phyloP scores from a whole-genome alignment of 2,329 filamentous ascomycete species.

The Aschersonia sp. region DNA sequence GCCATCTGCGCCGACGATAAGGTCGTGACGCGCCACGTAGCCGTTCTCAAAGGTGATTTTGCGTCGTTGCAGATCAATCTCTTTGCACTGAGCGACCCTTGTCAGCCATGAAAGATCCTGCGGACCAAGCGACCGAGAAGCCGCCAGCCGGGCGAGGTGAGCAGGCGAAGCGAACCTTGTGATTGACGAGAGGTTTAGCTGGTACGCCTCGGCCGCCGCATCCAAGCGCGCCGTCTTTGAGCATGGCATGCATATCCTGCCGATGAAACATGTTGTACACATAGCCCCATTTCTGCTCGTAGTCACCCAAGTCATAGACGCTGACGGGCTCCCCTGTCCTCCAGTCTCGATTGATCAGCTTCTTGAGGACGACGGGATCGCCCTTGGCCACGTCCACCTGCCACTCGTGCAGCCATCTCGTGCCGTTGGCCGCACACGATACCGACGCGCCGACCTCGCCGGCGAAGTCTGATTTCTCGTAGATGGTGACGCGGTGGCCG shows the following conservation, averaged over 20 bases:
- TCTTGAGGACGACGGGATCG: constrained; percentile 48
- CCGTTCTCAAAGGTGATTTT: constrained; percentile 39
- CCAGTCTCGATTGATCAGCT: constrained; percentile 58
- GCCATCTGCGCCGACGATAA: constrained; percentile 50
- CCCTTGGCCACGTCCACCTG: constrained; percentile 47
- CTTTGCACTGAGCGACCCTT: constrained; percentile 20
- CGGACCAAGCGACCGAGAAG: not conserved
- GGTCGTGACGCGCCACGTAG: constrained; percentile 33
- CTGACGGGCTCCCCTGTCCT: constrained; percentile 51
- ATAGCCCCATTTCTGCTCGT: constrained; percentile 49
- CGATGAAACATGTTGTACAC: constrained; percentile 57
- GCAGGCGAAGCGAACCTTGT: constrained; percentile 19
- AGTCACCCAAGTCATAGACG: constrained; percentile 49
- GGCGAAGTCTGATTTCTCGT: constrained; percentile 50
- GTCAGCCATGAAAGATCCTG: not conserved
- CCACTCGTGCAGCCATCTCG: constrained; percentile 56
- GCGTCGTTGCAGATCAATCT: constrained; percentile 36
- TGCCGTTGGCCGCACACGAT: constrained; percentile 55
- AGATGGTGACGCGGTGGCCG: constrained; percentile 40
- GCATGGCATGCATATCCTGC: constrained; percentile 53
- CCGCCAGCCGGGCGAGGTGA: not conserved
- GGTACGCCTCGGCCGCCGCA: constrained; percentile 35
- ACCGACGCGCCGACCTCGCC: constrained; percentile 55
- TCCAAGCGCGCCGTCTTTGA: constrained; percentile 42
- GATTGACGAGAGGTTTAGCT: constrained; percentile 39